A percentile compares a stretch with the other conserved stretches of the same genome.
These are phyloP conservation scores for bread wheat (Triticum aestivum) DNA, from an alignment of 176 grass and related monocot species.

Conservation along the genomic window IWGSC_CS_RefSeq_v2.1 NC_057809.1:31141105-31141604, in stretches of 20 bases:
- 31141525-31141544: not conserved
- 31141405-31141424: not conserved
- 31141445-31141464: not conserved
- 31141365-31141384: not conserved
- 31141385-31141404: not conserved
- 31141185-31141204: not conserved
- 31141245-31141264: not conserved
- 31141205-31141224: not conserved
- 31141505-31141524: not conserved
- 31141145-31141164: too few species aligned
- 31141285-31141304: not conserved
- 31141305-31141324: too few species aligned
- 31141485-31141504: not conserved
- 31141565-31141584: not conserved
- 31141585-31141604: not conserved
- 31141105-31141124: not conserved
- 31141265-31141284: not conserved
- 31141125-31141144: not conserved
- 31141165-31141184: not conserved
- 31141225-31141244: not conserved
- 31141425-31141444: not conserved
- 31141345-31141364: not conserved
- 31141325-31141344: not conserved
- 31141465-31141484: too few species aligned
- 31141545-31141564: not conserved